Conservation (phyloP, 805 yeast genomes). For the Huiozyma sinensis region DNA sequence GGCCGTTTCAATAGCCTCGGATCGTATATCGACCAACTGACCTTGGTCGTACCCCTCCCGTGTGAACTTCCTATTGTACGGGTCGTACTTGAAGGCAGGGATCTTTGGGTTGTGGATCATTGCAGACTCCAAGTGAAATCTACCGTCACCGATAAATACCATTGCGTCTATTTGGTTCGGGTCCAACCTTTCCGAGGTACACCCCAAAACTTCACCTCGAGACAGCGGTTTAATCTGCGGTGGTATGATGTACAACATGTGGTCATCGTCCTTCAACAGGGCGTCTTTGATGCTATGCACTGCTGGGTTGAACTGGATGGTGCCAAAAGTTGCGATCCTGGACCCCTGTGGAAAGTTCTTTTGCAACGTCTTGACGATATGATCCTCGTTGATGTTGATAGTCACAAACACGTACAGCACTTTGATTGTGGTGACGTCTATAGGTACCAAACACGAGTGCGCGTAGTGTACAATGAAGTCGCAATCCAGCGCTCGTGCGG, state of each 20-base stretch:
- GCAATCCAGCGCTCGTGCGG: conserved; percentile 87
- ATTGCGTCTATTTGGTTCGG: conserved; percentile 59
- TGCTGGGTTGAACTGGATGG: conserved; percentile 94
- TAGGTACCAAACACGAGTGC: conserved; percentile 92
- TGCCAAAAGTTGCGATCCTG: conserved; percentile 78
- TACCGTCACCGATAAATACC: conserved; percentile 90
- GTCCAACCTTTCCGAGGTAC: conserved; percentile 80
- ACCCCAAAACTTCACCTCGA: conserved; percentile 92
- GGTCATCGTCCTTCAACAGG: conserved; percentile 38
- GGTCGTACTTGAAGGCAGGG: conserved; percentile 91
- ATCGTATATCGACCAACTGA: conserved; percentile 65
- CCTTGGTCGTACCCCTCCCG: conserved; percentile 79
- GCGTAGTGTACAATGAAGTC: conserved; percentile 95
- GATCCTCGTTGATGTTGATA: conserved; percentile 75
- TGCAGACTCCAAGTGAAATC: conserved; percentile 90
- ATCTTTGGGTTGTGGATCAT: conserved; percentile 94
- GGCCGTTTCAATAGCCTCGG: conserved; percentile 63
- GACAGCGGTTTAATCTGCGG: conserved; percentile 92
- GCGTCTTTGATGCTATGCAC: conserved; percentile 66
- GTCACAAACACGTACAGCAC: conserved; percentile 94
- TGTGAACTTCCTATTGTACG: conserved; percentile 86
- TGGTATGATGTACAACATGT: conserved; percentile 52
- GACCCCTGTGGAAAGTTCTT: conserved; percentile 57
- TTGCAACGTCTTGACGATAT: conserved; percentile 64
- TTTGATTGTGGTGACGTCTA: conserved; percentile 81